phyloP scores from a whole-genome alignment of 768 basidiomycete species.

The Russula virescens region DNA sequence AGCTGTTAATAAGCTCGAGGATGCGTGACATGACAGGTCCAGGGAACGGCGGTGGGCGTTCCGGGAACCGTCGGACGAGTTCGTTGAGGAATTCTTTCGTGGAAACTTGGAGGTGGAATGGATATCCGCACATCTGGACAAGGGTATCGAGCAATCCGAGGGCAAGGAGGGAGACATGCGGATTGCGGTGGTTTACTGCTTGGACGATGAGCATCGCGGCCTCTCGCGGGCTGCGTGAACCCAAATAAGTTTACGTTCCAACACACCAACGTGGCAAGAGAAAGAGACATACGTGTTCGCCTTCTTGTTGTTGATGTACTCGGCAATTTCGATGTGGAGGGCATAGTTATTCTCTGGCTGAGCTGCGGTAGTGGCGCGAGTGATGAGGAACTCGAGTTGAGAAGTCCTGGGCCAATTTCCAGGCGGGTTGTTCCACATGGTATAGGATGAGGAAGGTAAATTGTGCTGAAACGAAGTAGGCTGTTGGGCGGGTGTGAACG shows the following conservation, averaged over 20 bases:
- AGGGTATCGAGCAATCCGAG: slow-evolving; percentile 86
- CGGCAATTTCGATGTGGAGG: slow-evolving; percentile 87
- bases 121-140: slow-evolving; percentile 93
- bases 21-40: slow-evolving; percentile 94
- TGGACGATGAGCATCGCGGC: slow-evolving; percentile 80
- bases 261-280: not conserved
- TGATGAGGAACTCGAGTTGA: slow-evolving; percentile 63
- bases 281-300: slow-evolving; percentile 74
- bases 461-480: not conserved
- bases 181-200: slow-evolving; percentile 87
- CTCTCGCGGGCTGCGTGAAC: slow-evolving; percentile 68
- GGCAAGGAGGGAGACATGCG: slow-evolving; percentile 83
- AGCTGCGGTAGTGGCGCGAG: slow-evolving; percentile 82
- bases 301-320: slow-evolving; percentile 90
- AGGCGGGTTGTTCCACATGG: slow-evolving; percentile 23
- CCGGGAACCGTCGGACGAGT: slow-evolving; percentile 94
- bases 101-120: slow-evolving; percentile 92
- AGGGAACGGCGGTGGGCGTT: slow-evolving; percentile 92
- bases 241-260: not conserved
- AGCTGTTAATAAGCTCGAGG: slow-evolving; percentile 84
- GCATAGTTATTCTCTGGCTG: slow-evolving; percentile 89
- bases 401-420: slow-evolving; percentile 47
- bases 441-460: not conserved
- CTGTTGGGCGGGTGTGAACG: not conserved
- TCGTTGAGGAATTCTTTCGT: slow-evolving; percentile 99